Percentiles rank a stretch among this genome's conserved stretches.
Conservation (phyloP, 495 filamentous ascomycete species). For the Aspergillus coremiiformis region DNA sequence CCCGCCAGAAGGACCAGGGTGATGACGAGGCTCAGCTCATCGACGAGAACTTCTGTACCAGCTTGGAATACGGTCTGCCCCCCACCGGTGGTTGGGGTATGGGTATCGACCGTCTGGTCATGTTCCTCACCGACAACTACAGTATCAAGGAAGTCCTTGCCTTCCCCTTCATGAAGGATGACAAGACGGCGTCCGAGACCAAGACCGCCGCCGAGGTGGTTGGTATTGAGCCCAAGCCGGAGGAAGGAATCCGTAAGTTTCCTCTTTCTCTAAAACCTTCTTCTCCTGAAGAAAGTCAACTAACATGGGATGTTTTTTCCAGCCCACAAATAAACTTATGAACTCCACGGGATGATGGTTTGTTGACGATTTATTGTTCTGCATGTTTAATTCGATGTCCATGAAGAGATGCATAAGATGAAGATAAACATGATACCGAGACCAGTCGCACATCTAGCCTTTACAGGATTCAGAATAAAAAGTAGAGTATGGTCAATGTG, state of each 20-base stretch:
- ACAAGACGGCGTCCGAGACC: conserved; percentile 39
- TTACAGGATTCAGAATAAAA: neutral
- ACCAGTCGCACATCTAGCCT: neutral
- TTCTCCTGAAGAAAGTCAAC: conserved; percentile 1
- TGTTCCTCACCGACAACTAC: conserved; percentile 97
- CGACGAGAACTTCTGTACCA: conserved; percentile 86
- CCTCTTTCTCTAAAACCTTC: conserved; percentile 13
- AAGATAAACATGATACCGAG: neutral
- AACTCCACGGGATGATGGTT: conserved; percentile 4
- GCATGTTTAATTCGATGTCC: conserved; percentile 7
- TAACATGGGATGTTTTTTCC: neutral
- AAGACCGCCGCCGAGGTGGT: conserved; percentile 61
- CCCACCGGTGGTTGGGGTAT: conserved; percentile 96
- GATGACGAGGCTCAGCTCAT: conserved; percentile 95
- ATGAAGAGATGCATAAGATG: conserved; percentile 11
- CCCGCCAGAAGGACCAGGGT: conserved; percentile 87
- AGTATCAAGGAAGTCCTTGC: conserved; percentile 92
- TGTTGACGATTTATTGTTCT: conserved; percentile 6
- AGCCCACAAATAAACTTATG: conserved; percentile 34
- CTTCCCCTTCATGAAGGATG: conserved; percentile 83
- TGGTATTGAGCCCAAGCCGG: conserved; percentile 53
- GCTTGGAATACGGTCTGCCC: conserved; percentile 80
- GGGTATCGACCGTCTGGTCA: conserved; percentile 92
- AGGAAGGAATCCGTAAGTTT: conserved; percentile 62
- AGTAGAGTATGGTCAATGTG: neutral